Conservation (phyloP, 345 rosid genomes). For the Reutealis trisperma region DNA sequence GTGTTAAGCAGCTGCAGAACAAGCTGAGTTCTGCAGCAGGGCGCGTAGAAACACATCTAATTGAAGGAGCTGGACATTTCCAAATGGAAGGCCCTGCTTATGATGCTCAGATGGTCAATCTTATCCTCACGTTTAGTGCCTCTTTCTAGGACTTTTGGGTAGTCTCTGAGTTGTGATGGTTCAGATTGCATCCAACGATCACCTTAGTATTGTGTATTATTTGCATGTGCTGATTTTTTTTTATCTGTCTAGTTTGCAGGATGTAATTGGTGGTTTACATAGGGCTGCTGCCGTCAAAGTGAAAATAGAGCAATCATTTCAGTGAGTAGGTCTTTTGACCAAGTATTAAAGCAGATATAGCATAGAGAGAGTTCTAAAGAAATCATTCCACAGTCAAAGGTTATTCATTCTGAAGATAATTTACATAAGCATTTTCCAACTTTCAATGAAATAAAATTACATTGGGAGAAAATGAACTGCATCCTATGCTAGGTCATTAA, state of each 20-base stretch:
- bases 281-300: slow-evolving; percentile 1
- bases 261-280: slow-evolving; percentile 13
- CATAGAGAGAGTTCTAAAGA: not conserved
- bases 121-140: slow-evolving; percentile 56
- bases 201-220: not conserved
- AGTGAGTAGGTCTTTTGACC: not conserved
- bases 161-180: not conserved
- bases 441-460: slow-evolving; percentile 18
- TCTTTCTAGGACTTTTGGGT: slow-evolving; percentile 43
- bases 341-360: not conserved
- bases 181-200: not conserved
- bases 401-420: slow-evolving; percentile 1
- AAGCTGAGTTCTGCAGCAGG: slow-evolving; percentile 74
- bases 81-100: slow-evolving; percentile 92
- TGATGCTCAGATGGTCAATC: slow-evolving; percentile 75
- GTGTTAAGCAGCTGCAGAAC: slow-evolving; percentile 76
- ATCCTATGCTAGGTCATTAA: slow-evolving; percentile 3
- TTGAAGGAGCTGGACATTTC: slow-evolving; percentile 88
- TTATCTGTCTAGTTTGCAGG: slow-evolving; percentile 29
- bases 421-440: slow-evolving; percentile 25
- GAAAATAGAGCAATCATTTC: not conserved
- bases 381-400: slow-evolving; percentile 16
- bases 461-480: slow-evolving; percentile 17
- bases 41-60: slow-evolving; percentile 63
- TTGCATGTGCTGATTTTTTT: slow-evolving; percentile 18